Percentiles rank a stretch among this genome's conserved stretches.
These are phyloP conservation scores for Penicillium tannophilum DNA, from an alignment of 495 filamentous ascomycete species.

Conservation along the genomic window DNA sequence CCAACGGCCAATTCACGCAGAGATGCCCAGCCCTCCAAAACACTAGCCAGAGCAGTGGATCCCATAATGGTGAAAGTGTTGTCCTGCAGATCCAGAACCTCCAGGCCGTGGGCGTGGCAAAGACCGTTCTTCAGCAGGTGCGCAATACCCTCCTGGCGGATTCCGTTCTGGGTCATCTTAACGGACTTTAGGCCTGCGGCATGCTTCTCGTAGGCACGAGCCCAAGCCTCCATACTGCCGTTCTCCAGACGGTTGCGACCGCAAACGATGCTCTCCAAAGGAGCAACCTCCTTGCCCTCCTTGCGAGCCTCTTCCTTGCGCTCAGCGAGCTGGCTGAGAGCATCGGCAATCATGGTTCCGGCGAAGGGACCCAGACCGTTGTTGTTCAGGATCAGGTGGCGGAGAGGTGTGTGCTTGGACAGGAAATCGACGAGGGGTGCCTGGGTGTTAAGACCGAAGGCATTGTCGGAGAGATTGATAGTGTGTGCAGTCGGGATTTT, in stretches of 20 bases:
- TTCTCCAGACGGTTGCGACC: constrained; percentile 95
- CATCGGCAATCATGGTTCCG: constrained; percentile 81
- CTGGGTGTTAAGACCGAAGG: constrained; percentile 91
- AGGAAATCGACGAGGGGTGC: constrained; percentile 85
- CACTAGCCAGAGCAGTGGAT: constrained; percentile 74
- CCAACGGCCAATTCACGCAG: constrained; percentile 84
- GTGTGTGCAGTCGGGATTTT: constrained; percentile 81
- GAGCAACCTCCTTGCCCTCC: constrained; percentile 66
- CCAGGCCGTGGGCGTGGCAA: constrained; percentile 60
- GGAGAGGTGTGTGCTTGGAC: constrained; percentile 78
- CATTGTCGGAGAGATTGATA: constrained; percentile 95
- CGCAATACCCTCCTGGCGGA: constrained; percentile 88
- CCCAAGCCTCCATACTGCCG: constrained; percentile 94
- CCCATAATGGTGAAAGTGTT: constrained; percentile 91
- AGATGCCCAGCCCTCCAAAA: constrained; percentile 70
- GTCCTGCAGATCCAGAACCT: constrained; percentile 88
- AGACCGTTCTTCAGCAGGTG: constrained; percentile 77
- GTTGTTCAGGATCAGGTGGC: constrained; percentile 93
- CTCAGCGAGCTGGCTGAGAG: constrained; percentile 70
- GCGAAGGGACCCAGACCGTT: constrained; percentile 95
- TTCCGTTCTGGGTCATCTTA: constrained; percentile 99
- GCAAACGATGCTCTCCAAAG: constrained; percentile 92
- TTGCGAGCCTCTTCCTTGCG: constrained; percentile 78
- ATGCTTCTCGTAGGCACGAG: constrained; percentile 79
- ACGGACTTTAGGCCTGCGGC: constrained; percentile 72